phyloP scores from a whole-genome alignment of 345 rosid genomes.

The Eucalyptus polyanthemos region DNA sequence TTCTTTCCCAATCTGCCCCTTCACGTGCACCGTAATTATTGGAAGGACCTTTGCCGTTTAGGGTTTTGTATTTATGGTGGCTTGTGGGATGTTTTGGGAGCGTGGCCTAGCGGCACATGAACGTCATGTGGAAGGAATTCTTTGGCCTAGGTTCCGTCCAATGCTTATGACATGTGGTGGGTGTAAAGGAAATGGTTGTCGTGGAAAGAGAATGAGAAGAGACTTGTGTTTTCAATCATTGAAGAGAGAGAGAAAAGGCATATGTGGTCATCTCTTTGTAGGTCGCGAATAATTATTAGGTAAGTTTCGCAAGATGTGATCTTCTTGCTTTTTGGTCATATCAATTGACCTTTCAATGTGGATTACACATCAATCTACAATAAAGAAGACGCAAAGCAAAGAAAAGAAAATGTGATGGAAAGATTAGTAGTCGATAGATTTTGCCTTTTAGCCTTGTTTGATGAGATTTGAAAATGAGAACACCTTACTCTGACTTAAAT shows the following conservation, averaged over 20 bases:
- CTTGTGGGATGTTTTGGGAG: background rate
- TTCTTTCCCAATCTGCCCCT: background rate
- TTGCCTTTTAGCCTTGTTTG: background rate
- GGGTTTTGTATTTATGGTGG: background rate
- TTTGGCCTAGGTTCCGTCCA: background rate
- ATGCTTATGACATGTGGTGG: background rate
- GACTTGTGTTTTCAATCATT: background rate
- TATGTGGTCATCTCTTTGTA: background rate
- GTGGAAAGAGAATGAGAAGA: background rate
- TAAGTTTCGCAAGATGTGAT: background rate
- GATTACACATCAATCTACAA: background rate
- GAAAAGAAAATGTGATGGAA: background rate
- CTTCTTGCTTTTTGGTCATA: background rate
- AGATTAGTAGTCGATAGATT: background rate
- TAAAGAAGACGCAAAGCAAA: background rate
- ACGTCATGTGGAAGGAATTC: background rate
- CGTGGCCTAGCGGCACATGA: background rate
- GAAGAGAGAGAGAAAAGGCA: background rate
- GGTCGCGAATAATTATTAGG: background rate
- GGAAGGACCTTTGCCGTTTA: background rate
- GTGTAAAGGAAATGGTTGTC: background rate
- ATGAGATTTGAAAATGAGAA: background rate
- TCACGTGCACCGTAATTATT: background rate
- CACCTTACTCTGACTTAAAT: background rate
- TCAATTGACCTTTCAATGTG: background rate